Evolutionary conservation across 2,329 filamentous ascomycete genomes (phyloP).

Genomic region (Paecilomyces dactylethromorphus): DNA sequence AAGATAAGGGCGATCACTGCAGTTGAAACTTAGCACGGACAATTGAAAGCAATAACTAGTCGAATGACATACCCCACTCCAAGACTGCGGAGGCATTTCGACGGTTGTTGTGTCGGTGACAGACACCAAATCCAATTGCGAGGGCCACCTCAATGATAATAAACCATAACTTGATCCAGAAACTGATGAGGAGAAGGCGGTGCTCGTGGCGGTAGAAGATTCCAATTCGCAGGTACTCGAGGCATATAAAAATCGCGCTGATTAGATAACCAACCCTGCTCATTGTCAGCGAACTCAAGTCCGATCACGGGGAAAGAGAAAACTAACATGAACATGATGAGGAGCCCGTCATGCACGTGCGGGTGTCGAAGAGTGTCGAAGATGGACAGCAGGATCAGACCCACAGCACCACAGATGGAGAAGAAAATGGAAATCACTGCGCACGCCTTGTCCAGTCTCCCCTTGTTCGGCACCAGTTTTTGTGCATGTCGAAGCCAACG

Average conservation of each 20-base stretch:
- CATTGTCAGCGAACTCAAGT: not conserved
- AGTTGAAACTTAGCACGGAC: not conserved
- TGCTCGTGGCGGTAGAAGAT: conserved; percentile 67
- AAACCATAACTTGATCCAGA: conserved; percentile 82
- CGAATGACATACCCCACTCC: conserved; percentile 53
- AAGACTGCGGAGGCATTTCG: conserved; percentile 68
- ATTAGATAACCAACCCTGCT: conserved; percentile 65
- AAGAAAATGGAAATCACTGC: conserved; percentile 44
- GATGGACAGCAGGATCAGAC: conserved; percentile 74
- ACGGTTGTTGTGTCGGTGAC: conserved; percentile 38
- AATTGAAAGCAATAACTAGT: not conserved
- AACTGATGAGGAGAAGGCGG: conserved; percentile 66
- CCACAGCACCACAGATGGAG: conserved; percentile 68
- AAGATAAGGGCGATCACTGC: conserved; percentile 70
- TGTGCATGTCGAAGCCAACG: conserved; percentile 78
- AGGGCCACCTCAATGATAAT: conserved; percentile 73
- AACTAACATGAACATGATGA: conserved; percentile 67
- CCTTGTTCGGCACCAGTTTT: conserved; percentile 66
- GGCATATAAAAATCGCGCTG: conserved; percentile 80
- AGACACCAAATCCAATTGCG: conserved; percentile 58
- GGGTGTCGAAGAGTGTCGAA: conserved; percentile 74
- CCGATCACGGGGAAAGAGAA: not conserved
- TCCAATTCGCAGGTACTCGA: conserved; percentile 81
- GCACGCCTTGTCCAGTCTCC: conserved; percentile 31
- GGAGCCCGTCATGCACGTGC: conserved; percentile 65